Percentiles rank a stretch among this genome's conserved stretches.
These are phyloP conservation scores for Pachysandra terminalis DNA, from an alignment of 164 flowering plant species.

Conservation along the genomic window DNA sequence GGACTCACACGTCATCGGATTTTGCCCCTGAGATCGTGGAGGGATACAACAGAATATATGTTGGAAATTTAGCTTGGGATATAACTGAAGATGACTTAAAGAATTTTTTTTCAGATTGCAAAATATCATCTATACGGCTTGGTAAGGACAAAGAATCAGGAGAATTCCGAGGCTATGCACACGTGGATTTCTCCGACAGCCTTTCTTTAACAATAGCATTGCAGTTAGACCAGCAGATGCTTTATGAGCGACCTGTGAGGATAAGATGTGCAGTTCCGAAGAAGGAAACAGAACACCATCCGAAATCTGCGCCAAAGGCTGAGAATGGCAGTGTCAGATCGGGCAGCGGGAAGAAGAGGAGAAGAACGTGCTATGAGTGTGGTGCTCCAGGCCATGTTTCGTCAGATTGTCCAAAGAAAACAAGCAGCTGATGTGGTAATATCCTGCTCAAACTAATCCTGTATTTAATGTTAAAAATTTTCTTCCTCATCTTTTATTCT, in stretches of 20 bases:
- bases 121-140: constrained; percentile 65
- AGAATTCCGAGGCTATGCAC: constrained; percentile 87
- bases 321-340: constrained; percentile 10
- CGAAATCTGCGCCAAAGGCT: constrained; percentile 10
- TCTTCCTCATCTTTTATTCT: background rate
- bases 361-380: constrained; percentile 76
- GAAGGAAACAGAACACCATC: constrained; percentile 27
- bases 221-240: constrained; percentile 61
- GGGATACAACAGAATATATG: constrained; percentile 83
- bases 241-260: constrained; percentile 76
- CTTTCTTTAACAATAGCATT: constrained; percentile 58
- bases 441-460: background rate
- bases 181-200: constrained; percentile 80
- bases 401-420: constrained; percentile 67
- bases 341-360: constrained; percentile 47
- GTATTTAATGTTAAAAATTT: background rate
- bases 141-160: constrained; percentile 82
- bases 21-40: constrained; percentile 67
- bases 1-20: constrained; percentile 20
- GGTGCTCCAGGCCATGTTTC: constrained; percentile 77
- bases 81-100: constrained; percentile 75
- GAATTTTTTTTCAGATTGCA: constrained; percentile 65
- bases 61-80: constrained; percentile 92
- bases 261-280: constrained; percentile 81
- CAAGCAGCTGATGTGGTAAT: constrained; percentile 24